phyloP scores from a whole-genome alignment of 2,329 filamentous ascomycete genomes.

The Arthrobotrys sinensis region DNA sequence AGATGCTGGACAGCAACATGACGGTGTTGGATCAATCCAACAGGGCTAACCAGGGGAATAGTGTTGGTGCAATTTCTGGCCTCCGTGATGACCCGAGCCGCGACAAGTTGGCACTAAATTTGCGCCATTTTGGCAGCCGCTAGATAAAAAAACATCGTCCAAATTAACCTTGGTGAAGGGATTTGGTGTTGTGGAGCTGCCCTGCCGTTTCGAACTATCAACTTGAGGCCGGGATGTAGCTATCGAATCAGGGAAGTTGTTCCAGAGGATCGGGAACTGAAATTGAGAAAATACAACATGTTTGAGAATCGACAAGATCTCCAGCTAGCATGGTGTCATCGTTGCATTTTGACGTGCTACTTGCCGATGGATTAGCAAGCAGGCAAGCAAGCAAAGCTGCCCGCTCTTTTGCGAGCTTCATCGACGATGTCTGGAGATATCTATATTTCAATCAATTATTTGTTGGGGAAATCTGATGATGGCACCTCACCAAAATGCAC shows the following conservation, averaged over 20 bases:
- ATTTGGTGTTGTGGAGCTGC: constrained; percentile 58
- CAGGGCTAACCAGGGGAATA: constrained; percentile 34
- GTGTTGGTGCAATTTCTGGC: constrained; percentile 33
- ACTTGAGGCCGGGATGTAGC: constrained; percentile 25
- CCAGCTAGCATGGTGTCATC: constrained; percentile 59
- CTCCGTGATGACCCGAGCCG: constrained; percentile 60
- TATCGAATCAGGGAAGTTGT: constrained; percentile 38
- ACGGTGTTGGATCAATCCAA: constrained; percentile 31
- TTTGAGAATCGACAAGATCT: constrained; percentile 47
- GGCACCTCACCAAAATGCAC: constrained; percentile 57
- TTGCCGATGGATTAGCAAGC: constrained; percentile 30
- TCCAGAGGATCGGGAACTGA: constrained; percentile 23
- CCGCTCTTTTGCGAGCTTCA: constrained; percentile 7
- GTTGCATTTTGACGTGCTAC: constrained; percentile 45
- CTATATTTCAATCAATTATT: constrained; percentile 49
- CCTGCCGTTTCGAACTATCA: constrained; percentile 44
- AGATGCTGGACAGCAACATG: constrained; percentile 17
- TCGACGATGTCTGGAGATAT: constrained; percentile 24
- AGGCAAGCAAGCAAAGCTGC: not conserved
- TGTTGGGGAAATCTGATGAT: constrained; percentile 56
- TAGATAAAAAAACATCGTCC: constrained; percentile 33
- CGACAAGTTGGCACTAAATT: constrained; percentile 47
- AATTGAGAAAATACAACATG: constrained; percentile 20
- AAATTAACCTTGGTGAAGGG: constrained; percentile 37
- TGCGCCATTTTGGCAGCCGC: constrained; percentile 61